phyloP scores from a whole-genome alignment of 1,139 yeast species.

The Debaryomycetaceae sp. region DNA sequence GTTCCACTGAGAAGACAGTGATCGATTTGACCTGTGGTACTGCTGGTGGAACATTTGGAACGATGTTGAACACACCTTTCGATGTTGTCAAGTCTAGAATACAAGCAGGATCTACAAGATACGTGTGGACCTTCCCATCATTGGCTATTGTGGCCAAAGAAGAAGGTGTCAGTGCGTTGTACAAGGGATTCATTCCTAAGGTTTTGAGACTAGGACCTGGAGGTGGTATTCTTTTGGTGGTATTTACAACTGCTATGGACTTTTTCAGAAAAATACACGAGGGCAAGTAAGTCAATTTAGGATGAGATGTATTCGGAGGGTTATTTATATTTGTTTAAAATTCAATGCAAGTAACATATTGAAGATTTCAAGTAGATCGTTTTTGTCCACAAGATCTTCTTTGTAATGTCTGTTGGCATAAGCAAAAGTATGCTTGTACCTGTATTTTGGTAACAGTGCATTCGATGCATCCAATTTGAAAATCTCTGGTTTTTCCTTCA shows the following conservation, averaged over 20 bases:
- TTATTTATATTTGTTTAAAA: conserved; percentile 1
- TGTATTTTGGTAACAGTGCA: conserved; percentile 6
- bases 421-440: conserved; percentile 14
- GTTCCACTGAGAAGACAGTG: conserved; percentile 65
- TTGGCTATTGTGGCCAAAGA: conserved; percentile 74
- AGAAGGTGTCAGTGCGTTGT: conserved; percentile 85
- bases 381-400: conserved; percentile 8
- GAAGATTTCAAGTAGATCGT: conserved; percentile 14
- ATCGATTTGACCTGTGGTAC: conserved; percentile 91
- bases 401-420: conserved; percentile 6
- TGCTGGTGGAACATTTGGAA: conserved; percentile 96
- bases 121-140: conserved; percentile 90
- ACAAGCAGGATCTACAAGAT: conserved; percentile 83
- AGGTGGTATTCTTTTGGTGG: conserved; percentile 96
- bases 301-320: neutral
- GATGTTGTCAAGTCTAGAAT: conserved; percentile 98
- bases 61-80: conserved; percentile 89
- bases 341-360: conserved; percentile 3
- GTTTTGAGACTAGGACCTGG: conserved; percentile 98
- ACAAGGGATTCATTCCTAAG: conserved; percentile 95
- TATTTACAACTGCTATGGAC: conserved; percentile 92
- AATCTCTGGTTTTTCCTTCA: conserved; percentile 2
- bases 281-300: conserved; percentile 8
- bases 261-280: conserved; percentile 72
- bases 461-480: neutral